These are phyloP conservation scores for Arthrobotrys sinensis DNA, from an alignment of 2,329 filamentous ascomycete species.

Conservation along the genomic window DNA sequence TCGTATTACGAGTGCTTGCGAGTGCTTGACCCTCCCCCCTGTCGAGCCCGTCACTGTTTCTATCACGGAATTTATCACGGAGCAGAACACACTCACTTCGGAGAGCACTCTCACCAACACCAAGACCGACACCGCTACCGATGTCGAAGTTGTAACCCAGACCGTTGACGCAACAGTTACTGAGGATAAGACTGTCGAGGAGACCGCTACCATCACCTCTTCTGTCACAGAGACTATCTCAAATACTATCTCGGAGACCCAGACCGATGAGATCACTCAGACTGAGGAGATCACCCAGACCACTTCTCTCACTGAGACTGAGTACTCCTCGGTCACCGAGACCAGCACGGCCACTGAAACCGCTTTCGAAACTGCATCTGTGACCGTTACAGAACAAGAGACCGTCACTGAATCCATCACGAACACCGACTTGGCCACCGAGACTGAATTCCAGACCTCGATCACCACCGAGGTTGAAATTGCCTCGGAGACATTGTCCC, in stretches of 20 bases:
- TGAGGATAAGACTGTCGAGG: constrained; percentile 21
- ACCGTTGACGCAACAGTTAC: constrained; percentile 16
- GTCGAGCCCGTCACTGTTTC: constrained; percentile 14
- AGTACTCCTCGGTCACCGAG: constrained; percentile 1
- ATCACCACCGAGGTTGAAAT: constrained; percentile 7
- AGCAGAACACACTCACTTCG: constrained; percentile 15
- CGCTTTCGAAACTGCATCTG: background rate
- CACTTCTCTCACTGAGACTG: constrained; percentile 23
- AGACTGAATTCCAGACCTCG: constrained; percentile 10
- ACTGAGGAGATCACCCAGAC: constrained; percentile 30
- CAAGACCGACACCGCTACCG: constrained; percentile 9
- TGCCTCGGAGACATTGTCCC: constrained; percentile 15
- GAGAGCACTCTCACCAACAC: background rate
- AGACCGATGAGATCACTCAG: constrained; percentile 12
- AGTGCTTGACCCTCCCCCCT: constrained; percentile 33
- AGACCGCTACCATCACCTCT: constrained; percentile 15
- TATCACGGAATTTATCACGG: constrained; percentile 14
- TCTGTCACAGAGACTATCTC: constrained; percentile 6
- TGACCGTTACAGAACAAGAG: constrained; percentile 18
- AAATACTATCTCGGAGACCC: constrained; percentile 5
- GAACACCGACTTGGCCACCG: constrained; percentile 18
- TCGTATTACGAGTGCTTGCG: constrained; percentile 39
- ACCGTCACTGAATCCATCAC: constrained; percentile 19
- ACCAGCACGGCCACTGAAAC: constrained; percentile 20
- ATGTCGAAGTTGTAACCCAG: constrained; percentile 7